Percentiles rank a stretch among this genome's conserved stretches.
These are phyloP conservation scores for Chlamydomonas applanata DNA, from an alignment of 139 green algal species.

Conservation along the genomic window DNA sequence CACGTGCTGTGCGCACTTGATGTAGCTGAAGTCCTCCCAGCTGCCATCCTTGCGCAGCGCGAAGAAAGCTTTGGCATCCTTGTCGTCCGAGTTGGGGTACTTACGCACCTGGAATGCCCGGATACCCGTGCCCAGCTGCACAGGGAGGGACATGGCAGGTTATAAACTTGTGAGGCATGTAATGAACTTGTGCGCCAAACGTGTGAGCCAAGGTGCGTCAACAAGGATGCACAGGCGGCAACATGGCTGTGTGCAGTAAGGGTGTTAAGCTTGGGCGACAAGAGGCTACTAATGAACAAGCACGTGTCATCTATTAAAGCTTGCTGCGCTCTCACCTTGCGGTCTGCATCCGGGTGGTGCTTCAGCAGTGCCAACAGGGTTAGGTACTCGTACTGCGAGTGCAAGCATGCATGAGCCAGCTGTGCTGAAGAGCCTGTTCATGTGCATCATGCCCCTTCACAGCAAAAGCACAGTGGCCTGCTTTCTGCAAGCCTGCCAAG, in stretches of 20 bases:
- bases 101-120: slow-evolving; percentile 51
- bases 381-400: slow-evolving; percentile 68
- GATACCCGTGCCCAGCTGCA: slow-evolving; percentile 47
- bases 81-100: slow-evolving; percentile 2
- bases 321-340: slow-evolving; percentile 50
- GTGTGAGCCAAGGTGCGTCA: background rate
- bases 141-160: background rate
- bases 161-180: background rate
- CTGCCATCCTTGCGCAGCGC: slow-evolving; percentile 58
- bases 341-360: slow-evolving; percentile 50
- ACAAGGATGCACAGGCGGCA: too few species aligned
- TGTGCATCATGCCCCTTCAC: background rate
- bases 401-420: background rate
- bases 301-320: background rate
- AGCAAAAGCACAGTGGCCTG: background rate
- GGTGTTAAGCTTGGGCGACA: too few species aligned
- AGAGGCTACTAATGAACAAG: background rate
- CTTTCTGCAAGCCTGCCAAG: background rate
- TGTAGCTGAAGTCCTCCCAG: slow-evolving; percentile 74
- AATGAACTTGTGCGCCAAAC: background rate
- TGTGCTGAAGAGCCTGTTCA: background rate
- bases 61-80: slow-evolving; percentile 51
- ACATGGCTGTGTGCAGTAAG: too few species aligned
- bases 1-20: slow-evolving; percentile 64
- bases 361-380: slow-evolving; percentile 65